Evolutionary conservation across 192 early-diverging fungal genomes (phyloP), one percentile per base, ranked within the genome.

Genomic region (Kappamyces sp.): DNA sequence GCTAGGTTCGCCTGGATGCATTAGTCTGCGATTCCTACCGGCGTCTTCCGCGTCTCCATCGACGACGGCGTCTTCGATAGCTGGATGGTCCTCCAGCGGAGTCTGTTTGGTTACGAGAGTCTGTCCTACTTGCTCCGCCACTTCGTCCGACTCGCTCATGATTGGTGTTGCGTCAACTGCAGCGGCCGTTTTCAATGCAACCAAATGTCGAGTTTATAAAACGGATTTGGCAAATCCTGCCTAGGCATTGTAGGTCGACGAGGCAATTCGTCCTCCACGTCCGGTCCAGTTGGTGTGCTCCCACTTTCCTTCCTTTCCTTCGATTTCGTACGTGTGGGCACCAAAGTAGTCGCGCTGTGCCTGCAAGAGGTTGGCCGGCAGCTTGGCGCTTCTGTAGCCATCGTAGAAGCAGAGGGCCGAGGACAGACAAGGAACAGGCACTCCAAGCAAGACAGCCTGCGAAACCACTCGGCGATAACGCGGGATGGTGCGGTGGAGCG

Each of bases 211-310:
- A 22, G 22, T 22, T 22, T 22, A 22, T 22, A 22, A 22, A 22
- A 22, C 22, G 22, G 22, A 22, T 22, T 22, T 22, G 22, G 22
- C 22, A 22, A 22, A 22, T 33, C 41, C 47, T 29, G 31, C 7
- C 75, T 74, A 88, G 52, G 73, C 87, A 14, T 86, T 69, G 66
- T 88, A 88, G 55, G 79, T 87, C 42, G 80, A 76, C 1, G 84
- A 81, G 43, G 78, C 73, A 51, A 89, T 83, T 59, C 83, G 78
- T 43, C 86, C 94, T 68, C 94, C 94, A 57, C 86, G 84, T 49
- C 93, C 94, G 63, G 93, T 96, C 94, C 93, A 98, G 90, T 98
- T 98, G 73, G 92, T 88, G 87, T 98, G 94, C 52, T 91, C 70
- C 73, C 65, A 85, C 50, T 60, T 77, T 45, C 88, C 89, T 41